Conservation (phyloP, 495 filamentous ascomycete species). For the Sphaerosporella brunnea region DNA sequence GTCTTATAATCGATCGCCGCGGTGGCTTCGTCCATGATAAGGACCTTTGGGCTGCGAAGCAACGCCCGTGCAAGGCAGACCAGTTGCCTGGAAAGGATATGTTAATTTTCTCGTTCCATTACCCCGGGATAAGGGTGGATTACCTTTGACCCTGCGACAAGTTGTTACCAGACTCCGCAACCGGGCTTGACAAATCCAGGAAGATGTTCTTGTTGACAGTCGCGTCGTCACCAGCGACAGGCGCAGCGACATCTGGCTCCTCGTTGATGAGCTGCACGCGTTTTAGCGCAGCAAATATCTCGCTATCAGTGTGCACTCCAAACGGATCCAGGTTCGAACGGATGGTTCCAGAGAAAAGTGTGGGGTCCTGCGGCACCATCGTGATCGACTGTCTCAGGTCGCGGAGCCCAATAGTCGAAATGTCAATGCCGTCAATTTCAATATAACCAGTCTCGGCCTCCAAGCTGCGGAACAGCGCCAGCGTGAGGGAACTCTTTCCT, state of each 20-base stretch:
- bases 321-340: conserved; percentile 94
- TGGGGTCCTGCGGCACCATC: conserved; percentile 96
- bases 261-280: conserved; percentile 74
- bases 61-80: conserved; percentile 88
- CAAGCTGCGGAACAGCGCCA: conserved; percentile 92
- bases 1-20: conserved; percentile 96
- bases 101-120: too few species aligned
- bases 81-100: conserved; percentile 53
- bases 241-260: conserved; percentile 32
- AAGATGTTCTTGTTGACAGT: conserved; percentile 82
- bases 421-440: conserved; percentile 75
- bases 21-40: conserved; percentile 98
- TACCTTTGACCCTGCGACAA: conserved; percentile 76
- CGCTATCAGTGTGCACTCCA: conserved; percentile 69
- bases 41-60: conserved; percentile 74
- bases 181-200: conserved; percentile 62
- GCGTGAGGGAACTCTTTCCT: conserved; percentile 86
- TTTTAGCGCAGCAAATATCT: conserved; percentile 73
- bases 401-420: conserved; percentile 69
- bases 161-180: conserved; percentile 86
- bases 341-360: conserved; percentile 89
- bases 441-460: conserved; percentile 87
- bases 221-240: conserved; percentile 18
- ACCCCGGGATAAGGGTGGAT: not conserved
- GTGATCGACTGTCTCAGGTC: conserved; percentile 89